Percentiles rank a stretch among this genome's conserved stretches.
phyloP scores from a whole-genome alignment of 768 basidiomycete species.

The Hericium alpestre region DNA sequence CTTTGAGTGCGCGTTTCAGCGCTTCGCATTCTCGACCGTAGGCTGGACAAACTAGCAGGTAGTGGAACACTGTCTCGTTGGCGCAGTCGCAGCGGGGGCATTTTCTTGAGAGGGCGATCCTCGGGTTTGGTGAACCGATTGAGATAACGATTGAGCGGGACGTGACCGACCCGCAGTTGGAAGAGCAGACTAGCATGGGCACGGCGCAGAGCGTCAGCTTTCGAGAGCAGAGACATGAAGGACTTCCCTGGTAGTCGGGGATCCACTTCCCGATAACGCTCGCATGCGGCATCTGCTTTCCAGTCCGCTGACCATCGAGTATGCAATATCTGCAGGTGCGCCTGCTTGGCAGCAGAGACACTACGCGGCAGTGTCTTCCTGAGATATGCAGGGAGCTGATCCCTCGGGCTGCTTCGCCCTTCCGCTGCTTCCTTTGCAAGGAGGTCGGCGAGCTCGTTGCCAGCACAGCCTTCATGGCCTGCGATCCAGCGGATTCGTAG shows the following conservation, averaged over 20 bases:
- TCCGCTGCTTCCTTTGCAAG: not conserved
- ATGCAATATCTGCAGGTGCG: not conserved
- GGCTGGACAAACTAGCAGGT: no score
- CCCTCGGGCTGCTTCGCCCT: not conserved
- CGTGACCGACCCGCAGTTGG: no score
- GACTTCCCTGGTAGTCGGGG: not conserved
- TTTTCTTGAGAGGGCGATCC: no score
- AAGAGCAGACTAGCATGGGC: no score
- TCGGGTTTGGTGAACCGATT: no score
- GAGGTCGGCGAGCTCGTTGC: not conserved
- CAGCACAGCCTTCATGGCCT: not conserved
- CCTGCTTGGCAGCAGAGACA: not conserved
- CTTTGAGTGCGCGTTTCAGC: no score
- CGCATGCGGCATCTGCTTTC: not conserved
- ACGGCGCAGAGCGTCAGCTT: not conserved
- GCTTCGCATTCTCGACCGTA: no score
- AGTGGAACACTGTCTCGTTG: no score
- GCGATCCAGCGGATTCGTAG: not conserved
- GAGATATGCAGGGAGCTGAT: not conserved
- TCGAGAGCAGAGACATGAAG: not conserved
- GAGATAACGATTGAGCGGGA: no score
- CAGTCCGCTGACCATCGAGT: not conserved
- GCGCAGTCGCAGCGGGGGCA: no score
- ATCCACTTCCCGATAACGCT: not conserved
- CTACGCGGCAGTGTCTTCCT: not conserved